Base-by-base conservation (phyloP, 225 moss, liverwort and hornwort species). In the Antitrichia curtipendula region DNA sequence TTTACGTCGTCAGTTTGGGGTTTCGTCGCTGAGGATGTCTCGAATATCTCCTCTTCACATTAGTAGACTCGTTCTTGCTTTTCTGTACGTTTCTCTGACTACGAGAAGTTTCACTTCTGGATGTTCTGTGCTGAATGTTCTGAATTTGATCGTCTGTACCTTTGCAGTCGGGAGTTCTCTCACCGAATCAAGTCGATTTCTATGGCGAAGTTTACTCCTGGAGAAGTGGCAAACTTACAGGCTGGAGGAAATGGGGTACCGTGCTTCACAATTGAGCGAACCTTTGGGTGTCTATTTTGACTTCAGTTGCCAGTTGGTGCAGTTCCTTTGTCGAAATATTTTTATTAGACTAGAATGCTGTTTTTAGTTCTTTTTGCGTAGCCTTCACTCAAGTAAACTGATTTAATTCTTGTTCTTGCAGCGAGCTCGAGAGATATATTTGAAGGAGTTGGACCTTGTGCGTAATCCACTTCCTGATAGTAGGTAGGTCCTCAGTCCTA, bases 171-270 rank as follows among this genome's bases (percentile, higher is more conserved):
- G 73, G 97, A 96, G 89, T 98, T 98, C 69, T 90, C 91, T 72
- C 96, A 98, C 88, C 93, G 96, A 83, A 96, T 98, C 85, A 98
- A 98, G 91, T 98, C 97, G 78, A 94, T 98, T 76, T 98, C 97
- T 62, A 98, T 98, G 97, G 96, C 97, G 58, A 98, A 98, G 89
- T 98, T 98, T 66, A 94, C 97, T 80, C 92, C 93, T n/a, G 96
- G 91, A 57, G 97, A 98, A 94, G 97, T 98, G 81, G 90, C 88
- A 66, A 96, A 87, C 86, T 87, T 98, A 72, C 95, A 96, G 86
- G 85, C 93, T n/a, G 97, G 97, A 88, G 97, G 97, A 82, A 98
- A 98, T 80, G 96, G 96, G 95, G 97, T 97, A 96, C 65, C 36
- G 13, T 72, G 22, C 60, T 57, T 77, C 8, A 17, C 38, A 70